phyloP scores from a whole-genome alignment of 352 stramenopile species.

The Globisporangium alternatum region DNA sequence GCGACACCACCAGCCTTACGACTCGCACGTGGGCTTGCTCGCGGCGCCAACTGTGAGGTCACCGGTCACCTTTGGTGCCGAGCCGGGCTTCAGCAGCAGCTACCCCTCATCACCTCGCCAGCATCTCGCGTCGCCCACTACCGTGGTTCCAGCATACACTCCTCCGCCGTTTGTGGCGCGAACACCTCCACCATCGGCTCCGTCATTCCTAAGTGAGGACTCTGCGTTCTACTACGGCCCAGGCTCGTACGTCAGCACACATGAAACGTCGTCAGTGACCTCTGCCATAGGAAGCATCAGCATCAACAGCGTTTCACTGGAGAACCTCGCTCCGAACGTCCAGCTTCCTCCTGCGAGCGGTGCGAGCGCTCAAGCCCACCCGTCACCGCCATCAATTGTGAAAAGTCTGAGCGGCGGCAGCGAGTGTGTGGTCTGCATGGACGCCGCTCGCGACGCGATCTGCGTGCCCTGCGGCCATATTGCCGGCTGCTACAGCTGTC shows the following conservation, averaged over 20 bases:
- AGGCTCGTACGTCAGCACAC: constrained; percentile 1
- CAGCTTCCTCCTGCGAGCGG: not conserved
- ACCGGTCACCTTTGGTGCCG: not conserved
- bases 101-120: constrained; percentile 8
- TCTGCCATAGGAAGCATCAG: not conserved
- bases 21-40: not conserved
- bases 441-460: constrained; percentile 38
- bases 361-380: not conserved
- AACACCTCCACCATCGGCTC: constrained; percentile 11
- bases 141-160: constrained; percentile 9
- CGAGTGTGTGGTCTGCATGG: constrained; percentile 52
- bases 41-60: not conserved
- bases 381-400: not conserved
- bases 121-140: constrained; percentile 15
- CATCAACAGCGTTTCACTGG: not conserved
- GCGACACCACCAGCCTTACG: not conserved
- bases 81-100: not conserved
- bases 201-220: constrained; percentile 8
- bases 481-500: constrained; percentile 39
- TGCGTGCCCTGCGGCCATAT: constrained; percentile 56
- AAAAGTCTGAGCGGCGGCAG: not conserved
- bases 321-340: constrained; percentile 1
- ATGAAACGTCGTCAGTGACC: not conserved
- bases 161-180: not conserved
- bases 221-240: constrained; percentile 4